Evolutionary conservation across 2,329 filamentous ascomycete species (phyloP).

Genomic region (Exophiala oligosperma): DNA sequence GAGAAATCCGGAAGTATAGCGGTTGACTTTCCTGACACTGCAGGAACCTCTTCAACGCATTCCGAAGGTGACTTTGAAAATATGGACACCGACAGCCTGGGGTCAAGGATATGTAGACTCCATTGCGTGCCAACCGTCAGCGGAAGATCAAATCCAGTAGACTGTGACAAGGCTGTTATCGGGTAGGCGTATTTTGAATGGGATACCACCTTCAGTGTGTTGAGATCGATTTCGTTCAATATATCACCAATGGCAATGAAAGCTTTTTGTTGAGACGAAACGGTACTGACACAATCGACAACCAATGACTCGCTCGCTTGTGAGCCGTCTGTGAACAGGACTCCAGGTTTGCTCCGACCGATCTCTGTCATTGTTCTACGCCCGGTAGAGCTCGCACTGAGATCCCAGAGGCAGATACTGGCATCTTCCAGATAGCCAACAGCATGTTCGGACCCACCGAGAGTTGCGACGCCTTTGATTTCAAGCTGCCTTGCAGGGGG

Average conservation of each 20-base stretch:
- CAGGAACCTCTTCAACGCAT: slow-evolving; percentile 54
- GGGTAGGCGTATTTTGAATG: slow-evolving; percentile 75
- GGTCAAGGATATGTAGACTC: slow-evolving; percentile 81
- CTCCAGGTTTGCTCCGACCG: slow-evolving; percentile 63
- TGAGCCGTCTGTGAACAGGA: slow-evolving; percentile 56
- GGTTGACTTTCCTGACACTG: slow-evolving; percentile 10
- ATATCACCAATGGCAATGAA: slow-evolving; percentile 78
- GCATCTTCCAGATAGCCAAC: slow-evolving; percentile 75
- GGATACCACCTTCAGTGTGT: slow-evolving; percentile 68
- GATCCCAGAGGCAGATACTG: slow-evolving; percentile 83
- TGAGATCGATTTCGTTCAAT: slow-evolving; percentile 79
- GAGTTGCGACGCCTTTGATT: slow-evolving; percentile 32
- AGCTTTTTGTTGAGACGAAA: slow-evolving; percentile 65
- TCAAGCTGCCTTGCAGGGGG: slow-evolving; percentile 38
- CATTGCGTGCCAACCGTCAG: slow-evolving; percentile 81
- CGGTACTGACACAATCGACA: slow-evolving; percentile 80
- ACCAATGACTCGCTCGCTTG: slow-evolving; percentile 52
- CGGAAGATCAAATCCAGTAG: slow-evolving; percentile 64
- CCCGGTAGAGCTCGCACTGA: slow-evolving; percentile 54
- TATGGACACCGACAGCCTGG: slow-evolving; percentile 48
- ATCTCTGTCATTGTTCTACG: slow-evolving; percentile 62
- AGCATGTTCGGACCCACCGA: slow-evolving; percentile 40
- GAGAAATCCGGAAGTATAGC: slow-evolving; percentile 20
- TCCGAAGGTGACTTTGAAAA: slow-evolving; percentile 37
- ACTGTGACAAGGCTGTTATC: slow-evolving; percentile 76